Base-by-base conservation (phyloP, 2,329 filamentous ascomycete species). In the Epicoccum nigrum region DNA sequence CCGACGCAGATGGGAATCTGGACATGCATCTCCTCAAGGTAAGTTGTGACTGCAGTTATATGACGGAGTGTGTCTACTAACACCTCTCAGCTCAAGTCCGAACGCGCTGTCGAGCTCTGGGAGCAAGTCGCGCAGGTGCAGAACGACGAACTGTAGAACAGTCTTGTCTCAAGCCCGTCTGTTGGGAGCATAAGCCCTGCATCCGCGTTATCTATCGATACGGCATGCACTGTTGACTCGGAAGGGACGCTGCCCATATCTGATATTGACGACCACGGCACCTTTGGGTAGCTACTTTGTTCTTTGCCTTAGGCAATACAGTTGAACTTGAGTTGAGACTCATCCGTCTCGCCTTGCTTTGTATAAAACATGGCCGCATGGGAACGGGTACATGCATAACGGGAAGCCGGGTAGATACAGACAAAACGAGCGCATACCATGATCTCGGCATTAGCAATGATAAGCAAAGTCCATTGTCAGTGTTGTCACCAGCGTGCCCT, bases 1-100 rank as follows among this genome's bases (percentile, higher is more conserved):
- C 81, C 5, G 81, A 84, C 2, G 39, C 53, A 54, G 77, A 81
- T 39, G 81, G 79, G 5, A 79, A 77, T 49, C 69, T 82, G 39
- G 77, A 83, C 30, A 76, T 80, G 51, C 73, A 84, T 48, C 73
- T 85, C 56, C 70, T 87, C 28, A 83, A 83, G 74, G 84, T 86
- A 74, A 63, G 75, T 65, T 30, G 2, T 32, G 13, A 33, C 19
- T 17, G 4, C 13, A 28, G 25, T 16, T 33, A 21, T 16, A 20
- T 4, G 25, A 4, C n/a, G 23, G 23, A 4, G n/a, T n/a, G 21
- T 4, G 6, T 20, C 16, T 45, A 32, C 55, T 62, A 45, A 63
- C 48, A 42, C 9, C 3, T 7, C 19, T 17, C 35, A 66, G 63
- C 39, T 66, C 27, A 64, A 61, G 40, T 43, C 58, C 4, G 63